Evolutionary conservation across 2,329 filamentous ascomycete genomes (phyloP), one percentile per base, ranked within the genome.

Genomic region (Aspergillus viridinutans): DNA sequence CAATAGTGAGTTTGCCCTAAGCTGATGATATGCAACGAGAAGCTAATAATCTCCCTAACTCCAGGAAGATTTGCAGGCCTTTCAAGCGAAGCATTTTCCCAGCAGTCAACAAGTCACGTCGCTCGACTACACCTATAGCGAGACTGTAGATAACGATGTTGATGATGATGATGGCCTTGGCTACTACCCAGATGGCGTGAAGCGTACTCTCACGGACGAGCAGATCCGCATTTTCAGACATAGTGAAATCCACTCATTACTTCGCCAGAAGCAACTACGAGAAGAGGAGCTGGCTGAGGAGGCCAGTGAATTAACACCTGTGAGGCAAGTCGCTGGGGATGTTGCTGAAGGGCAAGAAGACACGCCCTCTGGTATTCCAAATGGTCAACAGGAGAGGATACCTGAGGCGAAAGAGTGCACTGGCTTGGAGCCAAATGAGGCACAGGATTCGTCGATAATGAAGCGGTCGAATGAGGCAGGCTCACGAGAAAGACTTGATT

Each of bases 211-310:
- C 66, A 97, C 92, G 9, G 90, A 97, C 68, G 90, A 92, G 65
- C 90, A 97, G 77, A 90, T 97, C 64, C 85, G 85, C 53, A 93
- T 96, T 59, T 97, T 97, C 71, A 83, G 92, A 59, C 90, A 95
- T 69, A 93, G 90, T 2, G 93, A 97, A 73, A 83, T 96, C 23
- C 87, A 94, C 68, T 76, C 84, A 12, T 77, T 96, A 42, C 78
- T 90, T 26, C 84, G 84, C 60, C 78, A 81, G 58, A 71, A 68
- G 54, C 69, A 76, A 60, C 58, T 74, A 10, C 59, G 66, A 54
- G 60, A 67, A 48, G 71, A 76, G 52, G 61, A 69, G n/a, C 64
- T 65, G 12, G 58, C 59, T 26, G 59, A 63, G 23, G 60, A 62
- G 45, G 55, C 62, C 35, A 54, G 61, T 25, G 9, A 61, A 55